Evolutionary conservation across 805 yeast species (phyloP).

Genomic region (Saccharomycopsis schoenii): DNA sequence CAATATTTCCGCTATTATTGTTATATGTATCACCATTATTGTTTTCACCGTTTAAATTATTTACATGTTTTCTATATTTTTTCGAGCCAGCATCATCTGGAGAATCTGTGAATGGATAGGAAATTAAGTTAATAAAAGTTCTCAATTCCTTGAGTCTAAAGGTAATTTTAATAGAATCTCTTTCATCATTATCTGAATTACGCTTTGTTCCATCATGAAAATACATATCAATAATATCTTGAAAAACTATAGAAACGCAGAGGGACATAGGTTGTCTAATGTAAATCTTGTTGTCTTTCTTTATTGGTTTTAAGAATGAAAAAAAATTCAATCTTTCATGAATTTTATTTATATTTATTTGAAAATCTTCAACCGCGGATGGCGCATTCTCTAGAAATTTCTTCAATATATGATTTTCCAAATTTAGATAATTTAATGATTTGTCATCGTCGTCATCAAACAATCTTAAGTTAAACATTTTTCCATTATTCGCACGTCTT

Average conservation of each 20-base stretch:
- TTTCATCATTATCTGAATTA: not conserved
- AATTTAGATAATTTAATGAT: slow-evolving; percentile 5
- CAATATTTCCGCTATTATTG: not conserved
- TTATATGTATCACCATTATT: not conserved
- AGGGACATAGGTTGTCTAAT: slow-evolving; percentile 18
- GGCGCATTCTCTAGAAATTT: slow-evolving; percentile 14
- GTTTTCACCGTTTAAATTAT: not conserved
- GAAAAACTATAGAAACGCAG: slow-evolving; percentile 10
- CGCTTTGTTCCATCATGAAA: not conserved
- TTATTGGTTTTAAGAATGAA: slow-evolving; percentile 16
- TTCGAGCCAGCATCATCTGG: not conserved
- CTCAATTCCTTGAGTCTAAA: slow-evolving; percentile 12
- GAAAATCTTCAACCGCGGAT: slow-evolving; percentile 14
- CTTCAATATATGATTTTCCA: slow-evolving; percentile 12
- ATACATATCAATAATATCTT: slow-evolving; percentile 9
- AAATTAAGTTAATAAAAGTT: slow-evolving; percentile 7
- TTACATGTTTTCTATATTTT: not conserved
- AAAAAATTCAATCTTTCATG: slow-evolving; percentile 8
- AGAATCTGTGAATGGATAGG: not conserved
- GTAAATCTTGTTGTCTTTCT: slow-evolving; percentile 14
- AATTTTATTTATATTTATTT: slow-evolving; percentile 8
- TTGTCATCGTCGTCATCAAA: not conserved
- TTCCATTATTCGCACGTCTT: not conserved
- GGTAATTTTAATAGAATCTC: slow-evolving; percentile 4
- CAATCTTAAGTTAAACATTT: not conserved